These are phyloP conservation scores for Pachysandra terminalis DNA, from an alignment of 164 flowering plant species.

Conservation along the genomic window DNA sequence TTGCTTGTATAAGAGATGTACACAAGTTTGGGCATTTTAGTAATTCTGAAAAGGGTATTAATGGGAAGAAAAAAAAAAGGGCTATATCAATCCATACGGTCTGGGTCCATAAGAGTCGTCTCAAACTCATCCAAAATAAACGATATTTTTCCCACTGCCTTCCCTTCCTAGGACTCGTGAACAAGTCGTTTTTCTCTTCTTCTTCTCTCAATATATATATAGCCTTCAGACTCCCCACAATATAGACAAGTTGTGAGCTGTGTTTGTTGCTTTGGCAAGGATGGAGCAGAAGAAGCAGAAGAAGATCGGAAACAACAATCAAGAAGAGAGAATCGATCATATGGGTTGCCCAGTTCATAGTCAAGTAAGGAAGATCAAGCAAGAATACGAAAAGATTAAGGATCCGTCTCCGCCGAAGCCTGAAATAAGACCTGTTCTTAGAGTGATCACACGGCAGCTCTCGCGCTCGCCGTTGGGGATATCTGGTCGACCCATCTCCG, in stretches of 20 bases:
- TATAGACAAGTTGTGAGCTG: not conserved
- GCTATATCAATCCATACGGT: too few species aligned
- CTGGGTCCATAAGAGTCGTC: not conserved
- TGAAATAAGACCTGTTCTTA: conserved; percentile 33
- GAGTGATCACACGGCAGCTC: conserved; percentile 42
- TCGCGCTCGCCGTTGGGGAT: conserved; percentile 64
- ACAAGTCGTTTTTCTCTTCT: not conserved
- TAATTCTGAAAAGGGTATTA: too few species aligned
- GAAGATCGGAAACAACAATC: conserved; percentile 20
- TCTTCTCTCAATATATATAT: not conserved
- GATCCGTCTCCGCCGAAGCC: conserved; percentile 35
- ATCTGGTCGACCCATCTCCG: conserved; percentile 46
- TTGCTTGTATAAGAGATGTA: too few species aligned
- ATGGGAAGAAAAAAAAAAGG: too few species aligned
- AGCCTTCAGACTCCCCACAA: not conserved
- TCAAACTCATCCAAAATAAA: not conserved
- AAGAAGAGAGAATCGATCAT: conserved; percentile 8
- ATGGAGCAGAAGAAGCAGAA: conserved; percentile 21
- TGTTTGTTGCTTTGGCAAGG: not conserved
- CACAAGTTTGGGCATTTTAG: too few species aligned
- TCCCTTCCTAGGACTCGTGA: not conserved
- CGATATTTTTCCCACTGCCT: not conserved
- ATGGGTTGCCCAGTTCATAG: conserved; percentile 49
- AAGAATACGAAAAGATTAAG: conserved; percentile 52
- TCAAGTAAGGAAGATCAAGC: conserved; percentile 65